Base-by-base conservation (phyloP, 306 rosid genomes). In the Corylus avellana region DNA sequence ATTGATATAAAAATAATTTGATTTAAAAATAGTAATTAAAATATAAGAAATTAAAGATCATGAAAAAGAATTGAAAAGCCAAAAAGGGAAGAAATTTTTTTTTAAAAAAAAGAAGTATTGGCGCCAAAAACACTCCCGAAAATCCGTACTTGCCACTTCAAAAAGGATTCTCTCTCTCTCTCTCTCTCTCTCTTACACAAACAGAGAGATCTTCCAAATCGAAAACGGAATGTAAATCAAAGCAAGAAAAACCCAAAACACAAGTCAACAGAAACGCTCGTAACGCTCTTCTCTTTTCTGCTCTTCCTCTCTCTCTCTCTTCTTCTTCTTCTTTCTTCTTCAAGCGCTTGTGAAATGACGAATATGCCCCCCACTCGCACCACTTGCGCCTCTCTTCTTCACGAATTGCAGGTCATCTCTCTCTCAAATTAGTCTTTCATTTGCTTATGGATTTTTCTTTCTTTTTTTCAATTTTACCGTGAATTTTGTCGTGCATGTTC, bases 361-460 rank as follows among this genome's bases (percentile, higher is more conserved):
- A 29, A 84, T 59, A 32, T 70, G 50, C 83, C 79, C 29, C 86
- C 87, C 39, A 86, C 98, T 80, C 95, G 91, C 71, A 92, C 97
- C 44, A 92, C 98, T 74, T 94, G 98, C 78, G 97, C 93, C 70
- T 94, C 98, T 57, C 95, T 94, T 70, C 97, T 94, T 69, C 90
- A 76, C 18, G 89, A 94, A 73, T 91, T 94, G 87, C 97, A 94
- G 97, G 98, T 90, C 80, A 18, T 32, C 51, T 12, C n/a, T 55
- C 57, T 74, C n/a, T 18, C 35, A 25, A 16, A 20, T 49, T 69
- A 49, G 3, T 37, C 35, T n/a, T 9, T 39, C 3, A 12, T 37
- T 46, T 54, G 7, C 59, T 7, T 54, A 7, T 54, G 20, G 20
- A 1, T 16, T 5, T 1, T 54, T 16, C 4, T 54, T 54, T 53